Conservation (phyloP, 371 early-diverging fungal species). For the Entomophthora muscae region DNA sequence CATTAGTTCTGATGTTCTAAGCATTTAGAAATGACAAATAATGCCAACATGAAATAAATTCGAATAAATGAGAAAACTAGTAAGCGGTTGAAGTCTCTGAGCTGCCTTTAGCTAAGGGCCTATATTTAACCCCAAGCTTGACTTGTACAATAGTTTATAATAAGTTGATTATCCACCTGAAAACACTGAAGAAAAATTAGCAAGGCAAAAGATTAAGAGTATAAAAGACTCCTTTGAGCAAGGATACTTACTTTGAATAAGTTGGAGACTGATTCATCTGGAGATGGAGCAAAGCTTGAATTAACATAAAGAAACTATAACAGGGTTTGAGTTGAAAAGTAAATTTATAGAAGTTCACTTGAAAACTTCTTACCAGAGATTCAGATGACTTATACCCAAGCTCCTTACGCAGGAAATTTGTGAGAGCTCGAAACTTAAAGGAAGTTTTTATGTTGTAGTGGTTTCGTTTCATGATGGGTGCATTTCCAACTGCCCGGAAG, state of each 20-base stretch:
- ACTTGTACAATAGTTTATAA: conserved; percentile 3
- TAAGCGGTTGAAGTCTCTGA: too few species aligned
- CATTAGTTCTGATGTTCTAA: too few species aligned
- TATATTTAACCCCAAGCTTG: conserved; percentile 3
- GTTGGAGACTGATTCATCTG: conserved; percentile 1
- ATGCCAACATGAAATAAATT: too few species aligned
- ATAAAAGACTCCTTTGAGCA: background rate
- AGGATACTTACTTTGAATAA: conserved; percentile 3
- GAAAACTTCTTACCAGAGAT: conserved; percentile 37
- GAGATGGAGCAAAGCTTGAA: background rate
- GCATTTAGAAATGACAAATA: too few species aligned
- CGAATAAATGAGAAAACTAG: too few species aligned
- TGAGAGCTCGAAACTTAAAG: conserved; percentile 66
- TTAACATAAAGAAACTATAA: background rate
- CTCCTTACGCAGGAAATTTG: conserved; percentile 66
- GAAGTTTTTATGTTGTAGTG: conserved; percentile 66
- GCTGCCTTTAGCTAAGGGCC: too few species aligned
- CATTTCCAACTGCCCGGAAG: conserved; percentile 75
- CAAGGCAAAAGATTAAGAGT: background rate
- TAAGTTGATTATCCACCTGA: conserved; percentile 2
- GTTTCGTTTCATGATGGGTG: conserved; percentile 74
- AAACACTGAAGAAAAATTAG: conserved; percentile 3
- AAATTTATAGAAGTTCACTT: background rate
- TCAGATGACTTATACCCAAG: conserved; percentile 54
- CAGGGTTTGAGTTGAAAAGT: too few species aligned